These are phyloP conservation scores for Pseudonectria foliicola DNA, from an alignment of 2,329 filamentous ascomycete species.

Conservation along the genomic window DNA sequence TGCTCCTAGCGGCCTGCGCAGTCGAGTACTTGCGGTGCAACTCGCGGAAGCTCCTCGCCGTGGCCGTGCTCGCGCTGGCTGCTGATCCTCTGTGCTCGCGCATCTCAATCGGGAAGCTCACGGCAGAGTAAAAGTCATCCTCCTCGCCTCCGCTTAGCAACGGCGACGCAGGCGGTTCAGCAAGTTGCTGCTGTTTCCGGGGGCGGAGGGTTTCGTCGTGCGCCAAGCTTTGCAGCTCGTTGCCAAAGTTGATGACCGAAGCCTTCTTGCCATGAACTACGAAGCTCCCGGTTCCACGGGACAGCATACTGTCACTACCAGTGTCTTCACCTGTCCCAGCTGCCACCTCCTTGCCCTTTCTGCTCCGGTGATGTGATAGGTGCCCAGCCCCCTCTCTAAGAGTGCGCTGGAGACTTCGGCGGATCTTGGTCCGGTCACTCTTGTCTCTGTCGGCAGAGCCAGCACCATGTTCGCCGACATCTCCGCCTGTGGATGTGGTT, in stretches of 20 bases:
- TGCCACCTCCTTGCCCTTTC: conserved; percentile 60
- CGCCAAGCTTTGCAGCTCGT: conserved; percentile 75
- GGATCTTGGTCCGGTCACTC: conserved; percentile 59
- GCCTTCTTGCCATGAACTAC: conserved; percentile 98
- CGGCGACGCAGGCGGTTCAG: conserved; percentile 29
- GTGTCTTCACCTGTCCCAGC: conserved; percentile 29
- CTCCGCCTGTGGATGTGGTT: conserved; percentile 29
- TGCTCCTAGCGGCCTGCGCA: conserved; percentile 39
- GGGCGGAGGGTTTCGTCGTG: conserved; percentile 65
- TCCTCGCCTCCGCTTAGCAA: conserved; percentile 28
- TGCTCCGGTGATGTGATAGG: conserved; percentile 61
- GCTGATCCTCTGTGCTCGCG: conserved; percentile 51
- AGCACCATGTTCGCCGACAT: conserved; percentile 23
- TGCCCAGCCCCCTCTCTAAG: conserved; percentile 71
- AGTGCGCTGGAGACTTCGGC: conserved; percentile 83
- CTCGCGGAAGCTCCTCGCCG: conserved; percentile 57
- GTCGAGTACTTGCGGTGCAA: conserved; percentile 54
- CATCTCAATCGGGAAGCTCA: conserved; percentile 37
- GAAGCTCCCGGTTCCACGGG: conserved; percentile 79
- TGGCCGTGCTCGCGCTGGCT: conserved; percentile 60
- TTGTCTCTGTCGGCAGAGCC: conserved; percentile 39
- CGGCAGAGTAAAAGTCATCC: conserved; percentile 48
- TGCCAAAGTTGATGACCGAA: conserved; percentile 90
- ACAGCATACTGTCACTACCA: conserved; percentile 58
- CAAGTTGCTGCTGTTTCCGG: conserved; percentile 45